Evolutionary conservation across 2,329 filamentous ascomycete species (phyloP), one percentile per base, ranked within the genome.

Genomic region (Exophiala xenobiotica): DNA sequence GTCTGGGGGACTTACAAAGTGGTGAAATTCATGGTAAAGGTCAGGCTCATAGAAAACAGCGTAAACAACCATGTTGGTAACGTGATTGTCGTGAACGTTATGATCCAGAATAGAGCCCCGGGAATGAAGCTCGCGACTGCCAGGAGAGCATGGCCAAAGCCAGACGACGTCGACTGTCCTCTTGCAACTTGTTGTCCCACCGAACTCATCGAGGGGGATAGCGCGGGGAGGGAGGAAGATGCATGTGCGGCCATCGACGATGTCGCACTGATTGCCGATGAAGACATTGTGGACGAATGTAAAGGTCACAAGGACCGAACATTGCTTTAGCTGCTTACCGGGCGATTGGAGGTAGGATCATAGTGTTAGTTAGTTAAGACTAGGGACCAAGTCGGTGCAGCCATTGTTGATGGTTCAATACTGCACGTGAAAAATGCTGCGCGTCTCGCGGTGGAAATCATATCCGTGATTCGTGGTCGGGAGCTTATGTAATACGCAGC

Each of bases 11-110:
- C 84, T 67, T 82, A 95, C 84, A 99, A 72, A 14, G 93, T 99
- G 16, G 92, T 97, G 62, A 93, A 92, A 68, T 97, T 97, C 91
- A 99, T 95, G 8, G 93, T 99, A 65, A 99, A 89, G 0, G 93
- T 99, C 75, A 95, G 76, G 69, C 88, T 96, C 58, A 90, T 92
- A 4, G 90, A 96, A 65, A 96, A 89, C 56, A 96, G 77, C 4
- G 85, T 88, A 68, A 95, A 99, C 14, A 97, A 80, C 70, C 93
- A 83, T 67, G 89, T 90, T 37, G 93, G 93, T 53, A 96, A 70
- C 12, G 89, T 95, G 61, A 97, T 90, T 20, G 92, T 95, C 14
- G 85, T 81, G 64, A 96, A 87, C 55, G 87, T 89, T 61, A 96
- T 82, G 48, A 85, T 71, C 85, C 88, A 95, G 72, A 93, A 95